phyloP scores from a whole-genome alignment of 2,329 filamentous ascomycete genomes.

The Claviceps monticola region DNA sequence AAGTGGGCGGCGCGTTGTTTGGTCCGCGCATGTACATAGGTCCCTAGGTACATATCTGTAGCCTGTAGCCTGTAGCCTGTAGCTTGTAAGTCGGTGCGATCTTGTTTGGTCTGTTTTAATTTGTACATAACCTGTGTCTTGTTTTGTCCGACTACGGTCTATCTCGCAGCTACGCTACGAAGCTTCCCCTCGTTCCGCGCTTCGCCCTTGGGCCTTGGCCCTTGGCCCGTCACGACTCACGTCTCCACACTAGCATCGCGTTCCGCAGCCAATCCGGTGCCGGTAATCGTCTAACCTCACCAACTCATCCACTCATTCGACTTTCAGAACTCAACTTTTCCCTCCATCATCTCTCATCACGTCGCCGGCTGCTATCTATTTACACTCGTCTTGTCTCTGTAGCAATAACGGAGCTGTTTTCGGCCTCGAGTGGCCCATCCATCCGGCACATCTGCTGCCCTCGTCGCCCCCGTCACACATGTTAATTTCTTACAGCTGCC shows the following conservation, averaged over 20 bases:
- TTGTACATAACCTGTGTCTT: no score
- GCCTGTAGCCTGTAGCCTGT: no score
- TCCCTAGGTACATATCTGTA: no score
- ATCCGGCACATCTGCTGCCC: conserved; percentile 5
- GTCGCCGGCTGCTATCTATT: not conserved
- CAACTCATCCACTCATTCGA: conserved; percentile 2
- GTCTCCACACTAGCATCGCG: conserved; percentile 25
- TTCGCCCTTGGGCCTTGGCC: not conserved
- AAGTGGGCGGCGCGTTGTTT: no score
- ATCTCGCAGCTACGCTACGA: no score
- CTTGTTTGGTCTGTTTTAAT: no score
- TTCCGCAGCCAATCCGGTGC: conserved; percentile 20
- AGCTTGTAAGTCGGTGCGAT: no score
- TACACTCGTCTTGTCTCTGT: not conserved
- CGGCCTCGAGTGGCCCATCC: not conserved
- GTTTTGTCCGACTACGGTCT: no score
- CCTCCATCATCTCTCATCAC: conserved; percentile 1
- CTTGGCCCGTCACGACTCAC: conserved; percentile 12
- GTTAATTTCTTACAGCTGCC: conserved; percentile 40
- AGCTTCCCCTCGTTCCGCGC: not conserved
- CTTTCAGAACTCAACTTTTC: conserved; percentile 1
- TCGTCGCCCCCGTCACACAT: conserved; percentile 31
- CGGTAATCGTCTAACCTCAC: conserved; percentile 9
- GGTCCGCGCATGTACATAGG: no score
- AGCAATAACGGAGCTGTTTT: not conserved